A percentile compares a stretch with the other conserved stretches of the same genome.
These are phyloP conservation scores for Colletotrichum tofieldiae DNA, from an alignment of 2,329 filamentous ascomycete species.

Conservation along the genomic window DNA sequence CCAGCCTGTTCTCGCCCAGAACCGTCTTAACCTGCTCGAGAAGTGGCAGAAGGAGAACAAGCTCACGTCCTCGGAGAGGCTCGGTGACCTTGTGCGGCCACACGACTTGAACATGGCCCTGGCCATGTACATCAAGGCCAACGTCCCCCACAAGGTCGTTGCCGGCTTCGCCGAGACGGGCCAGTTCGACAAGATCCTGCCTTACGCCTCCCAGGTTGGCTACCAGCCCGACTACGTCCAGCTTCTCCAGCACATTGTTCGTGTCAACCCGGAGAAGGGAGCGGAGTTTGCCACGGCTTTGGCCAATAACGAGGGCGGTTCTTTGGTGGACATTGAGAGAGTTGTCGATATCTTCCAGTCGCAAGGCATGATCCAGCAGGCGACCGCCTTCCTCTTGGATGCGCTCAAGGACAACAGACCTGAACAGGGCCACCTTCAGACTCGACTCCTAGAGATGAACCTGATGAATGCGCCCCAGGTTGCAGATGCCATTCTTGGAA, in stretches of 20 bases:
- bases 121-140: conserved; percentile 90
- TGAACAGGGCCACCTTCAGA: conserved; percentile 94
- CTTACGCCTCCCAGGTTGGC: conserved; percentile 86
- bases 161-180: conserved; percentile 95
- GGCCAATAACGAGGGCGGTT: conserved; percentile 89
- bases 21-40: conserved; percentile 94
- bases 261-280: conserved; percentile 92
- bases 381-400: conserved; percentile 97
- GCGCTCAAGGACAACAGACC: conserved; percentile 95
- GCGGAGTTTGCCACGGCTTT: conserved; percentile 94
- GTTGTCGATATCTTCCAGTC: conserved; percentile 99
- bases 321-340: conserved; percentile 91
- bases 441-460: conserved; percentile 97
- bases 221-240: conserved; percentile 97
- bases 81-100: conserved; percentile 92
- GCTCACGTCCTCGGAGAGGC: conserved; percentile 94
- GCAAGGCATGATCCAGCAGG: conserved; percentile 97
- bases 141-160: conserved; percentile 93
- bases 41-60: conserved; percentile 99
- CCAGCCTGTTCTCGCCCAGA: conserved; percentile 91
- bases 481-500: conserved; percentile 96
- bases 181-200: conserved; percentile 96
- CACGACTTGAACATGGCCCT: conserved; percentile 93
- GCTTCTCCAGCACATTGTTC: conserved; percentile 92
- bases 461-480: conserved; percentile 96